Base-by-base conservation (phyloP, 176 grass and related monocot genomes). In the Bothriochloa decipiens region DNA sequence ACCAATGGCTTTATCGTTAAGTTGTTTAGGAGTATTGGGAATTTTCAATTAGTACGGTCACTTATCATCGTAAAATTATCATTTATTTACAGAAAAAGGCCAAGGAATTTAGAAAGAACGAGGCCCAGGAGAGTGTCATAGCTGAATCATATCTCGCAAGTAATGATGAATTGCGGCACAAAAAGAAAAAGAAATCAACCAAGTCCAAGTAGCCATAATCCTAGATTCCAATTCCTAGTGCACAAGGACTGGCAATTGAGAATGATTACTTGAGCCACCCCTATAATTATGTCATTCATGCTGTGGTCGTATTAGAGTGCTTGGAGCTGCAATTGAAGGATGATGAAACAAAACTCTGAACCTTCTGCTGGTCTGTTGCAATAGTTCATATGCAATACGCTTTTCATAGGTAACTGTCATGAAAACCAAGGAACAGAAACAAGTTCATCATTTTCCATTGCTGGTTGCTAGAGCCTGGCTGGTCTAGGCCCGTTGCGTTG, bases 71-170 rank as follows among this genome's bases (percentile, higher is more conserved):
- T 80, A 26, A 50, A 58, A 67, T 16, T 61, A 7, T 68, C 32
- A 11, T 79, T 43, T 65, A 69, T 78, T 78, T 95, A 85, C 91
- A 98, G 95, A 90, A 92, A 78, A 98, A 95, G 81, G 74, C 89
- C 7, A 98, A 95, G 77, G 87, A 91, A 79, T 95, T 93, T 16
- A 95, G 84, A 85, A 93, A 81, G 66, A 84, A 55, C 12, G 81
- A 87, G 79, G 89, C 85, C 9, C 69, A 85, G 17, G 87, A 72
- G 77, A 88, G 92, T 82, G 70, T 98, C 33, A 92, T 50, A 83
- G 88, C 86, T 20, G 93, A 98, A 84, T 93, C 89, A 36, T 95
- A 92, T 65, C 75, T 98, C 22, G 96, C 81, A 25, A 87, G 85
- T 85, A 80, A 90, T 49, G 93, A 89, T 83, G 74, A 80, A 70